Evolutionary conservation across 106 monocot genomes (phyloP), one percentile per base, ranked within the genome.

Genomic region (Dendrobium huoshanense): DNA sequence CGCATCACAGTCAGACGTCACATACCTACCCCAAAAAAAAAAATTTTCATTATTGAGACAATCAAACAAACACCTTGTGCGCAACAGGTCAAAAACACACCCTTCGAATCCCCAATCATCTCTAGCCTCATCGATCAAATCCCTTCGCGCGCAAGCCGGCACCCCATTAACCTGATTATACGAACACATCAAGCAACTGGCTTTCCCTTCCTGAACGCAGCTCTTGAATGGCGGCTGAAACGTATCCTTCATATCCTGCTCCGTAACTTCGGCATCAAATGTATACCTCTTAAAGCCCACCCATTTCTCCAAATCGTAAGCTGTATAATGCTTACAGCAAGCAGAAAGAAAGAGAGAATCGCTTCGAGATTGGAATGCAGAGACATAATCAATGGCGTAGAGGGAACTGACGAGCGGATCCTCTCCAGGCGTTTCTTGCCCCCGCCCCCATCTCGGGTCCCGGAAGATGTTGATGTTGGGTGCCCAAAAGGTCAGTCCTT

Each of bases 281-380:
- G 85, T 91, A 80, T 95, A 94, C 8, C 98, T 48, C 4, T 85
- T 81, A 70, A 86, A 87, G 17, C 84, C 85, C n/a, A 80, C 77
- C 98, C 98, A 98, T 55, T 89, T 88, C 75, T 98, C 98, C 79
- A 98, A 47, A 84, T 99, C 99, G 73, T 99, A 99, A 22, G 99
- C 99, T 3, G 87, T 90, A 77, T 85, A 93, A 77, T 99, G 99
- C 87, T 99, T 99, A 85, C 99, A 99, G 85, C 99, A 99, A n/a
- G 95, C 99, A 2, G 99, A 95, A 41, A 99, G 82, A 88, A 88
- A 95, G 82, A 99, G 56, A 2, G 24, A 47, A 8, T 72, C 77
- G 11, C 7, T 10, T 42, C 43, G 47, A 42, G 75, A 75, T 80
- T 98, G 94, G 78, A 98, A 89, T 7, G 89, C 89, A 13, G 51